phyloP scores from a whole-genome alignment of 2,329 filamentous ascomycete genomes.

The Trichoderma sp. region DNA sequence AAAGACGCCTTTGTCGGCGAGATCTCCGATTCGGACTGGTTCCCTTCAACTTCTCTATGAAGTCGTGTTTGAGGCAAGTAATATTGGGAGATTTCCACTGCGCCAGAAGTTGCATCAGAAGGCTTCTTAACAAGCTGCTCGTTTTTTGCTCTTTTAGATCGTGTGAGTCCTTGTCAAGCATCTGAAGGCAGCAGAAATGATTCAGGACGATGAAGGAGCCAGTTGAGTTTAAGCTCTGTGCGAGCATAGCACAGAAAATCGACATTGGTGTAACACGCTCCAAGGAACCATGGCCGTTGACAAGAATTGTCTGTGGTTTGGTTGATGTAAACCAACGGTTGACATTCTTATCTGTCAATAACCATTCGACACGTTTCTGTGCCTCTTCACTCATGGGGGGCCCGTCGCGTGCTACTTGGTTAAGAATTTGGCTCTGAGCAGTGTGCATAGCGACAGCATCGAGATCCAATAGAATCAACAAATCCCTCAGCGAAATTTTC shows the following conservation, averaged over 20 bases:
- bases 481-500: background rate
- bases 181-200: background rate
- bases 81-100: background rate
- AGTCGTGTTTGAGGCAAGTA: background rate
- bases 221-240: background rate
- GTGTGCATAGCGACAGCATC: background rate
- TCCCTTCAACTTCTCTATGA: background rate
- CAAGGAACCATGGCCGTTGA: background rate
- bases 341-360: background rate
- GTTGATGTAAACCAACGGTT: background rate
- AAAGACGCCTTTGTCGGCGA: background rate
- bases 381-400: background rate
- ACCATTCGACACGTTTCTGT: background rate
- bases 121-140: background rate
- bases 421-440: background rate
- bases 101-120: background rate
- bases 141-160: no score
- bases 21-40: background rate
- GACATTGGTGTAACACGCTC: background rate
- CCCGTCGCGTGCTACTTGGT: accelerated
- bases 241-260: background rate
- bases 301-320: background rate
- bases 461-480: background rate
- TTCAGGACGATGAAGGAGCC: background rate
- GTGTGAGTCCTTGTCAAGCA: background rate